These are phyloP conservation scores for Withania somnifera DNA, from an alignment of 305 asterid genomes.

Conservation along the genomic window DNA sequence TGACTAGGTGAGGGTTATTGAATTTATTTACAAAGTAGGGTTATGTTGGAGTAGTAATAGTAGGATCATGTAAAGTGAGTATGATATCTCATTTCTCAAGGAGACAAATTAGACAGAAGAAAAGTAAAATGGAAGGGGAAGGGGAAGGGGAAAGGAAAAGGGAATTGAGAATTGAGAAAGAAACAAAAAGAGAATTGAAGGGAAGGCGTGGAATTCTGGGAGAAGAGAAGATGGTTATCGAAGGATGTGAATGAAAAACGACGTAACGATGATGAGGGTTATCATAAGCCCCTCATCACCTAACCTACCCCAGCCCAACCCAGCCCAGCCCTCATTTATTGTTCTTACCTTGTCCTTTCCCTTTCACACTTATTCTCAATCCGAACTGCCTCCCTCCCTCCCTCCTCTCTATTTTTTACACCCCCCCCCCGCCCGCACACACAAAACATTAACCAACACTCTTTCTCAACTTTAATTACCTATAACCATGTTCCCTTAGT, in stretches of 20 bases:
- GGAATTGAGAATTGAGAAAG: too few species aligned
- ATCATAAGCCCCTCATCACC: constrained; percentile 79
- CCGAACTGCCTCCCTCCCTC: constrained; percentile 56
- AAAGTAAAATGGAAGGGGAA: background rate
- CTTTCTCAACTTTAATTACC: background rate
- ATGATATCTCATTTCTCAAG: constrained; percentile 2
- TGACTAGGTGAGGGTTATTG: constrained; percentile 16
- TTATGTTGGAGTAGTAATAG: background rate
- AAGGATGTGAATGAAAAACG: constrained; percentile 58
- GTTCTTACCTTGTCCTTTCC: constrained; percentile 53
- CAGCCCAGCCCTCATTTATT: constrained; percentile 83
- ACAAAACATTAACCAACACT: background rate
- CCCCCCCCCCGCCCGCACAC: background rate
- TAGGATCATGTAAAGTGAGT: background rate
- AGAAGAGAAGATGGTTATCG: constrained; percentile 26
- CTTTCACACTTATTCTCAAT: constrained; percentile 87
- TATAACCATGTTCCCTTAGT: background rate
- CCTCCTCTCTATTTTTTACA: background rate
- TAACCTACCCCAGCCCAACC: constrained; percentile 51
- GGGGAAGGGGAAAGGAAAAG: constrained; percentile 3
- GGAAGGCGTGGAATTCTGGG: constrained; percentile 12
- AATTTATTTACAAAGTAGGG: background rate
- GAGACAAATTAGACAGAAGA: background rate
- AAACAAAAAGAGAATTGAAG: too few species aligned
- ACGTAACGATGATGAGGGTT: constrained; percentile 97